Evolutionary conservation across 2,329 filamentous ascomycete genomes (phyloP).

Genomic region (Aspergillus sclerotialis): DNA sequence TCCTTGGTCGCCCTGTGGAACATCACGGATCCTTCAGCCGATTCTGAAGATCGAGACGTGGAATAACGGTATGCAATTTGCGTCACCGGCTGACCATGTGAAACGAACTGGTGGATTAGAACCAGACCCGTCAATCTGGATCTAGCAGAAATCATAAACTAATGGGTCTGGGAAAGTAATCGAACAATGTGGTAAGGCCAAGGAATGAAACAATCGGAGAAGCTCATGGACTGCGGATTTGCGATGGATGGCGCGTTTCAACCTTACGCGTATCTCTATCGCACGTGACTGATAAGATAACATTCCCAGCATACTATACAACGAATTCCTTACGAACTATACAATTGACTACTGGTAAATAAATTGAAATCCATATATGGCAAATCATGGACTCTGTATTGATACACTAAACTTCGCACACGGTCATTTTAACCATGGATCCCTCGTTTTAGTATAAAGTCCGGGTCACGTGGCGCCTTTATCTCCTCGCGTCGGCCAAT

Average conservation of each 20-base stretch:
- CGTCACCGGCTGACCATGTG: conserved; percentile 13
- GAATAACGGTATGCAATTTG: conserved; percentile 17
- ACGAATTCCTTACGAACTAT: too few relatives aligned
- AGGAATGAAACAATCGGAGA: not conserved
- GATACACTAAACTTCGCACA: too few relatives aligned
- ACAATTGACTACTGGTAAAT: too few relatives aligned
- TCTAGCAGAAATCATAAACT: conserved; percentile 22
- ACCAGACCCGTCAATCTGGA: conserved; percentile 10
- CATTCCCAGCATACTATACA: too few relatives aligned
- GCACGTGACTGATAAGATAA: conserved; percentile 4
- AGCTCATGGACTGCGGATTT: too few relatives aligned
- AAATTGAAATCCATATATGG: too few relatives aligned
- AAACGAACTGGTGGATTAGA: conserved; percentile 14
- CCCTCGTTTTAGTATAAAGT: too few relatives aligned
- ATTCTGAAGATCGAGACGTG: conserved; percentile 13
- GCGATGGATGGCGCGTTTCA: too few relatives aligned
- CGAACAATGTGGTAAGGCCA: conserved; percentile 2
- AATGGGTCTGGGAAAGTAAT: not conserved
- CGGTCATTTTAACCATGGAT: too few relatives aligned
- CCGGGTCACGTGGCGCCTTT: too few relatives aligned
- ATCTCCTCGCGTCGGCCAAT: conserved; percentile 2
- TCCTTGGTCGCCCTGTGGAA: conserved; percentile 36
- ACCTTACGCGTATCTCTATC: too few relatives aligned
- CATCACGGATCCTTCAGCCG: conserved; percentile 21
- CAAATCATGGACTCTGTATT: too few relatives aligned